phyloP scores from a whole-genome alignment of 352 stramenopile genomes.

The Plasmopara viticola region DNA sequence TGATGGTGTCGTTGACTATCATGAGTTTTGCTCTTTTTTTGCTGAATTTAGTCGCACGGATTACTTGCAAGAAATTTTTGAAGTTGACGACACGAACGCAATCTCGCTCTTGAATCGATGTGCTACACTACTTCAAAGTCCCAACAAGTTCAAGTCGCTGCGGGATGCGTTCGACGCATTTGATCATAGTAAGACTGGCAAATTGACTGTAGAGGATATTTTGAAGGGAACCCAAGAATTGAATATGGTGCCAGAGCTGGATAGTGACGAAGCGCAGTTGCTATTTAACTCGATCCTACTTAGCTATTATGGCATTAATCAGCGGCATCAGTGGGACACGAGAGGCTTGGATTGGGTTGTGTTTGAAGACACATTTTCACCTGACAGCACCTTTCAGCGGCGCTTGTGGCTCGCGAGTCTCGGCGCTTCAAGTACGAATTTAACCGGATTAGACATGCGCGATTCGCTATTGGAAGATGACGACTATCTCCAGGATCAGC shows the following conservation, averaged over 20 bases:
- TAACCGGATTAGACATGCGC: conserved; percentile 23
- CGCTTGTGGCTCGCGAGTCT: conserved; percentile 57
- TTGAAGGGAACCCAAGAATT: conserved; percentile 43
- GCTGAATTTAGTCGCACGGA: conserved; percentile 66
- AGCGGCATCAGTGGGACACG: conserved; percentile 30
- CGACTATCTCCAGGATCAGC: conserved; percentile 25
- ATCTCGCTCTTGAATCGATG: conserved; percentile 70
- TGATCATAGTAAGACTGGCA: conserved; percentile 32
- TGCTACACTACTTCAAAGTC: conserved; percentile 35
- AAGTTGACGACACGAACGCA: conserved; percentile 62
- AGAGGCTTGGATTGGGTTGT: conserved; percentile 57
- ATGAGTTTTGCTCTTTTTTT: conserved; percentile 88
- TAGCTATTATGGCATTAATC: conserved; percentile 56
- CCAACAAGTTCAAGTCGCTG: conserved; percentile 40
- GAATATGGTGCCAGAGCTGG: conserved; percentile 40
- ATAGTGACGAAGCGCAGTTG: conserved; percentile 39
- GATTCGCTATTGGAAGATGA: conserved; percentile 26
- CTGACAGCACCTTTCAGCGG: conserved; percentile 55
- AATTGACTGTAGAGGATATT: conserved; percentile 44
- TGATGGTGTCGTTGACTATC: conserved; percentile 84
- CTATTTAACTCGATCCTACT: conserved; percentile 61
- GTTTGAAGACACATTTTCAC: conserved; percentile 76
- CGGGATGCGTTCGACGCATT: conserved; percentile 55
- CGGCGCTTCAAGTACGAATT: conserved; percentile 44
- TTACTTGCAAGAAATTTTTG: conserved; percentile 71